Base-by-base conservation (phyloP, 352 stramenopile species). In the Hyaloperonospora arabidopsidis region DNA sequence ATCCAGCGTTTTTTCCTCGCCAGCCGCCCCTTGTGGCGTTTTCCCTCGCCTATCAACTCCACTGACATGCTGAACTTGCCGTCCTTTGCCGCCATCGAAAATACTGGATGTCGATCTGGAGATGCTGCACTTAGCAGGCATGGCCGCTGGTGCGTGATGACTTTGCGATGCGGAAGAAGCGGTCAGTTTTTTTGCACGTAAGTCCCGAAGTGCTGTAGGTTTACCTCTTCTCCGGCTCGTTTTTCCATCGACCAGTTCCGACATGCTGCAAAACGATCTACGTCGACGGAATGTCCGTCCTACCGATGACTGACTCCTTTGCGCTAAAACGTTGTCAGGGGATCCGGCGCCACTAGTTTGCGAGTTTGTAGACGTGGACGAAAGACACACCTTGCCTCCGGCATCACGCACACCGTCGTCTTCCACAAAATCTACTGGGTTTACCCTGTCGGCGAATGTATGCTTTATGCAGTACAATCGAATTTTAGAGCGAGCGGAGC, bases 391-490 rank as follows among this genome's bases (percentile, higher is more conserved):
- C 13, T 63, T 39, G 17, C 46, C 29, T 43, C 59, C 48, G 2
- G 57, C 61, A 5, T 59, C 60, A 3, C 44, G 18, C 2, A 19
- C n/a, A 22, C n/a, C 54, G 15, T 63, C 49, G 8, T 25, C 66
- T 45, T 56, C 34, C 40, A 62, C 8, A 1, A 46, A 40, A 60
- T 70, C 65, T 48, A 29, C 32, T 34, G 48, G 22, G 25, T 32
- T 63, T 25, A 51, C 28, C 22, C 67, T 52, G 51, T 71, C 61
- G 10, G 52, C 53, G 23, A 83, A 79, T 40, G 68, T 45, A 18
- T 68, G 63, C 22, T 78, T 84, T 32, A 93, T 74, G 40, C 61
- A 85, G 32, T 89, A 95, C 17, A 95, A 57, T 2, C 79, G 68
- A 18, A 95, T 77, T 50, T 84, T 84, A 0, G 67, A 71, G 14